Conservation (phyloP, 192 early-diverging fungal species). For the Backusella tuberculispora region DNA sequence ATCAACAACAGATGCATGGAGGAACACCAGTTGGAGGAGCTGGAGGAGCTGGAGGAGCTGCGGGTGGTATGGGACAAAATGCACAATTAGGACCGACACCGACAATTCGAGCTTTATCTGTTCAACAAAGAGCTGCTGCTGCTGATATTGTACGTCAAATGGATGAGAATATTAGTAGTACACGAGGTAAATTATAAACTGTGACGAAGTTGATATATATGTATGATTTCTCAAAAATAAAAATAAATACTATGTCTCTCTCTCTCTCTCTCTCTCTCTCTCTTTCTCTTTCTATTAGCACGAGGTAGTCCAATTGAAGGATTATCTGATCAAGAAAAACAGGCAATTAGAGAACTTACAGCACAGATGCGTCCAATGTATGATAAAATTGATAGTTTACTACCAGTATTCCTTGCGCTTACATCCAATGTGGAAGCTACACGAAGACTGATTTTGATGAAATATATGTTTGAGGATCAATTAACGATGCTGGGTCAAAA, state of each 20-base stretch:
- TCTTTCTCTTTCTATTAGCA: no score
- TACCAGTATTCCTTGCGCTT: constrained; percentile 52
- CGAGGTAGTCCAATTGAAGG: constrained; percentile 33
- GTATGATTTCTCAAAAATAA: not conserved
- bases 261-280: no score
- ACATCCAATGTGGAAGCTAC: constrained; percentile 52
- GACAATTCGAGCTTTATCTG: constrained; percentile 2
- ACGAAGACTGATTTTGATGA: constrained; percentile 52
- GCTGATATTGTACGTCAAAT: constrained; percentile 44
- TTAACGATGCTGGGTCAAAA: constrained; percentile 46
- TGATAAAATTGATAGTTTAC: constrained; percentile 49
- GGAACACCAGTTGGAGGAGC: not conserved
- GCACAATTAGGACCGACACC: not conserved
- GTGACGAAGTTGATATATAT: not conserved
- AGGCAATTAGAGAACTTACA: constrained; percentile 45
- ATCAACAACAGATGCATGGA: constrained; percentile 30
- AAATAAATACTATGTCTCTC: not conserved
- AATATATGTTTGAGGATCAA: constrained; percentile 59
- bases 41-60: not conserved
- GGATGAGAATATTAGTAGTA: constrained; percentile 47
- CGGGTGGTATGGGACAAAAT: not conserved
- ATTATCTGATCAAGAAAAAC: constrained; percentile 48
- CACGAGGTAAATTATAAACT: constrained; percentile 45
- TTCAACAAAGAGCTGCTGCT: constrained; percentile 35
- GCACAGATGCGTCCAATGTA: constrained; percentile 47